Percentiles rank a stretch among this genome's conserved stretches.
phyloP scores from a whole-genome alignment of 2,329 filamentous ascomycete species.

The Pyrenophora teres region DNA sequence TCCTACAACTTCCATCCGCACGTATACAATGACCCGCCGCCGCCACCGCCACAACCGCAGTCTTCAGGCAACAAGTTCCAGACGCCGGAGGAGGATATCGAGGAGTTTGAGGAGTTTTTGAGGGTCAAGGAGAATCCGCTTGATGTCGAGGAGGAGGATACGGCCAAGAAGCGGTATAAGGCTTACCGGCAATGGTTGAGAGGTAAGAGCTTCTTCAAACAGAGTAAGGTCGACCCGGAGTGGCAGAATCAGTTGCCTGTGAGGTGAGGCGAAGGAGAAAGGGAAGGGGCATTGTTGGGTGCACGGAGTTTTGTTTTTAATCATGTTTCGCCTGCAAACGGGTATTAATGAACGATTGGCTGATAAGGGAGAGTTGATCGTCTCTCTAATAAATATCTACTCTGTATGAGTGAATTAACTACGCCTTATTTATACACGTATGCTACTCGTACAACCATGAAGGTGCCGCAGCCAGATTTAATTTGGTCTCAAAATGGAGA shows the following conservation, averaged over 20 bases:
- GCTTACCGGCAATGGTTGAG: constrained; percentile 93
- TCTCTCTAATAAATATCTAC: no score
- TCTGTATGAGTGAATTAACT: no score
- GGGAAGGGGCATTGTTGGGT: no score
- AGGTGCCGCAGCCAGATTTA: constrained; percentile 7
- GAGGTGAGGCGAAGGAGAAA: constrained; percentile 16
- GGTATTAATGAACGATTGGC: no score
- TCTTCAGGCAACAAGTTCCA: constrained; percentile 48
- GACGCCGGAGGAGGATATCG: constrained; percentile 67
- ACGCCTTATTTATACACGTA: constrained; percentile 1
- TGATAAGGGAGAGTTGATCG: no score
- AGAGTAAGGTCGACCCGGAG: constrained; percentile 63
- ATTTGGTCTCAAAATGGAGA: constrained; percentile 30
- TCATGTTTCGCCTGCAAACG: no score
- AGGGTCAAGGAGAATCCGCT: constrained; percentile 79
- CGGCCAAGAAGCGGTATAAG: constrained; percentile 92
- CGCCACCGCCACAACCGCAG: constrained; percentile 9
- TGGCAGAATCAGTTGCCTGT: constrained; percentile 46
- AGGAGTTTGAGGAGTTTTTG: constrained; percentile 77
- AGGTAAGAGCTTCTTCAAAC: constrained; percentile 95
- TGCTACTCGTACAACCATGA: constrained; percentile 5
- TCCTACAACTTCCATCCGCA: constrained; percentile 23
- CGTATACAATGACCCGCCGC: constrained; percentile 14
- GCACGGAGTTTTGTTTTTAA: no score
- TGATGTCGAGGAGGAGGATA: constrained; percentile 85